phyloP scores from a whole-genome alignment of 768 basidiomycete species.

The Termitomyces sp. region DNA sequence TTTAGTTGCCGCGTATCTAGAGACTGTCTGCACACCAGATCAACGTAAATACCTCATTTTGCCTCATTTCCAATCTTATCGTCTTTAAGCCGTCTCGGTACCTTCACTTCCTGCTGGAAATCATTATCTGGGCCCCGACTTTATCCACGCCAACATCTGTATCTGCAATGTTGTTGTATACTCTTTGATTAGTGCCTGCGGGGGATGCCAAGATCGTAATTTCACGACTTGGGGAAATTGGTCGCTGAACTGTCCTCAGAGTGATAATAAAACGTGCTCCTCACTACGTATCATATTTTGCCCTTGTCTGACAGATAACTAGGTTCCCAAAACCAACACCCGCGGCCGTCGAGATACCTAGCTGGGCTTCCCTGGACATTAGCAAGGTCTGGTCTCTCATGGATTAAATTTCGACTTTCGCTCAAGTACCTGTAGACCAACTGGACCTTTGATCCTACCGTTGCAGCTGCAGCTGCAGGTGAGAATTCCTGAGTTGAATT shows the following conservation, averaged over 20 bases:
- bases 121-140: constrained; percentile 41
- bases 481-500: background rate
- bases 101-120: constrained; percentile 31
- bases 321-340: constrained; percentile 50
- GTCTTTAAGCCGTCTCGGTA: constrained; percentile 34
- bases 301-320: background rate
- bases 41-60: constrained; percentile 23
- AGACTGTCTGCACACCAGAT: constrained; percentile 35
- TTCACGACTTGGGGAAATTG: constrained; percentile 37
- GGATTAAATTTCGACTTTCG: background rate
- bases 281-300: background rate
- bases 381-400: constrained; percentile 26
- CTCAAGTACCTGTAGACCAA: constrained; percentile 22
- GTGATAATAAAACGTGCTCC: constrained; percentile 29
- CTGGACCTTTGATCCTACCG: constrained; percentile 31
- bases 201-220: constrained; percentile 49
- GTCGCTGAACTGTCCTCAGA: constrained; percentile 32
- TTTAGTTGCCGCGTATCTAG: constrained; percentile 44
- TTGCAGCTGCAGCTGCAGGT: constrained; percentile 19
- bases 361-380: constrained; percentile 58
- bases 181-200: constrained; percentile 56
- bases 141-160: constrained; percentile 37
- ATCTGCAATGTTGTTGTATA: constrained; percentile 59
- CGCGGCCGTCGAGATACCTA: constrained; percentile 39
- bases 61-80: background rate